These are phyloP conservation scores for Sugiyamaella lignohabitans DNA, from an alignment of 805 yeast genomes.

Conservation along the genomic window DNA sequence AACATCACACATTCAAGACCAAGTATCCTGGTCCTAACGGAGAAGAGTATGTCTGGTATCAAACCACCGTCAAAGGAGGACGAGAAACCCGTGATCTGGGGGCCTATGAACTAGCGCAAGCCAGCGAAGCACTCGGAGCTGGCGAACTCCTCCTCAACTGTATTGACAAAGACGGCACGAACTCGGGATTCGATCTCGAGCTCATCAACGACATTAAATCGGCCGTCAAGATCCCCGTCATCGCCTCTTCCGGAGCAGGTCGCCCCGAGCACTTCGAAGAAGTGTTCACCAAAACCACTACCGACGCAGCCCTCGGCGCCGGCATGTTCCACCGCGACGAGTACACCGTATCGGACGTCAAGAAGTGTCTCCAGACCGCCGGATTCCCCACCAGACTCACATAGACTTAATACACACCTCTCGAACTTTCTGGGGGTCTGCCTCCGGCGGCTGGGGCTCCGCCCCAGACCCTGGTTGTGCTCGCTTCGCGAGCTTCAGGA, in stretches of 20 bases:
- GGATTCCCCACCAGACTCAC: slow-evolving; percentile 30
- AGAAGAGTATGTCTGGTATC: slow-evolving; percentile 85
- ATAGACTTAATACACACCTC: no score
- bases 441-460: not conserved
- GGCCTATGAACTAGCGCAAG: slow-evolving; percentile 79
- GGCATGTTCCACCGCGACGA: slow-evolving; percentile 98
- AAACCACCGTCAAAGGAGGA: slow-evolving; percentile 96
- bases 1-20: slow-evolving; percentile 60
- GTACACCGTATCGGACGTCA: slow-evolving; percentile 80
- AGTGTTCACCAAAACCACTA: slow-evolving; percentile 71
- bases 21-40: slow-evolving; percentile 75
- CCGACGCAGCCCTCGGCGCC: slow-evolving; percentile 98
- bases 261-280: slow-evolving; percentile 83
- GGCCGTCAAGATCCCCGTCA: slow-evolving; percentile 82
- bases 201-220: slow-evolving; percentile 69
- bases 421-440: no score
- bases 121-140: slow-evolving; percentile 91
- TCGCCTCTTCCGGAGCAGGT: slow-evolving; percentile 98
- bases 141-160: slow-evolving; percentile 93
- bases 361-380: slow-evolving; percentile 49
- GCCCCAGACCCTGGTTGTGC: not conserved
- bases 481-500: no score
- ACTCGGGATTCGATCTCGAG: slow-evolving; percentile 89
- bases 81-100: slow-evolving; percentile 86
- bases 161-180: slow-evolving; percentile 95